phyloP scores from a whole-genome alignment of 1,139 yeast genomes.

The Hemisphaericaspora xylanilytica region DNA sequence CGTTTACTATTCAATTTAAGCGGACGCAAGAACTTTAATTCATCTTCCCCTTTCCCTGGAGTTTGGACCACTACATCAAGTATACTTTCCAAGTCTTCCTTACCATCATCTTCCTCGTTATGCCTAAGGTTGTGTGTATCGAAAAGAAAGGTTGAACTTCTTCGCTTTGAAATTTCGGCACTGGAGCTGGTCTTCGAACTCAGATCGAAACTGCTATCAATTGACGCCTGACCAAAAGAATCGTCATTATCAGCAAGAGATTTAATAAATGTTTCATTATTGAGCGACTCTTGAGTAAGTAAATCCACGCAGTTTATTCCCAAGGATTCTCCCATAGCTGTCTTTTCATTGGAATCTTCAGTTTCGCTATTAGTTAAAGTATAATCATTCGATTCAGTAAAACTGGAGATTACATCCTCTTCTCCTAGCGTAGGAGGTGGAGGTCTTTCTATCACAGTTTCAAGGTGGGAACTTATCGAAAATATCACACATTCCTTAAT shows the following conservation, averaged over 20 bases:
- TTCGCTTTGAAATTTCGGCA: background rate
- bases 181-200: background rate
- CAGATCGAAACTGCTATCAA: conserved; percentile 7
- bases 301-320: background rate
- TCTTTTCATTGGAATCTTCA: conserved; percentile 16
- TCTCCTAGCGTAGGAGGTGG: background rate
- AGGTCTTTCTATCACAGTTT: background rate
- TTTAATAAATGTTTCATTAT: conserved; percentile 6
- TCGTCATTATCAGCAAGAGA: conserved; percentile 22
- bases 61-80: background rate
- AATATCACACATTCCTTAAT: conserved; percentile 15
- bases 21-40: background rate
- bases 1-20: background rate
- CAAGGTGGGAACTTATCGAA: background rate
- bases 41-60: background rate
- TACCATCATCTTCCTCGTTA: conserved; percentile 22
- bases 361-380: conserved; percentile 15
- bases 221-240: conserved; percentile 19
- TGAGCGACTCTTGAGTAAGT: background rate
- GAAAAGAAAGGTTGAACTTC: conserved; percentile 10
- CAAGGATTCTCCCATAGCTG: background rate
- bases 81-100: background rate
- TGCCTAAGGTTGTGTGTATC: conserved; percentile 35
- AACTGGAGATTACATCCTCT: background rate
- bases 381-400: conserved; percentile 9